phyloP scores from a whole-genome alignment of 2,329 filamentous ascomycete species.

The Colletotrichum kahawae region DNA sequence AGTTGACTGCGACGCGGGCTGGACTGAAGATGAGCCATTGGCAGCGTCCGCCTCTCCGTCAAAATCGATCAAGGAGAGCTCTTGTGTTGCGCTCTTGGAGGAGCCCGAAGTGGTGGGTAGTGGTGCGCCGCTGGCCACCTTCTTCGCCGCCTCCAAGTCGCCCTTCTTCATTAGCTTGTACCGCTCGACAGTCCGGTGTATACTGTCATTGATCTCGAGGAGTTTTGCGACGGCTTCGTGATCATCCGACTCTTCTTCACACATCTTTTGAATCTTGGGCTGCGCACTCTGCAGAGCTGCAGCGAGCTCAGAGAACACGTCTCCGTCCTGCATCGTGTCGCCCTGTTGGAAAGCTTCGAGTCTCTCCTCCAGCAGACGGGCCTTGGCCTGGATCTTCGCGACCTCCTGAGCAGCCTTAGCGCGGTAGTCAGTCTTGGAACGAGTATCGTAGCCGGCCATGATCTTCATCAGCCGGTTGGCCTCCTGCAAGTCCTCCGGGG shows the following conservation, averaged over 20 bases:
- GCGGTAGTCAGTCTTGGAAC: constrained; percentile 95
- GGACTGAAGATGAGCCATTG: constrained; percentile 37
- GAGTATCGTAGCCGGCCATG: constrained; percentile 96
- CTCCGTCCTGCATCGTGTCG: constrained; percentile 74
- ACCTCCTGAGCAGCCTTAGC: constrained; percentile 98
- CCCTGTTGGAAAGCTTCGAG: constrained; percentile 83
- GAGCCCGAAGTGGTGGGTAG: constrained; percentile 28
- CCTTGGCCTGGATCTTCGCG: constrained; percentile 93
- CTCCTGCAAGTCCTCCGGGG: constrained; percentile 92
- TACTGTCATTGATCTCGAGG: constrained; percentile 97
- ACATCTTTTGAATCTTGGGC: constrained; percentile 99
- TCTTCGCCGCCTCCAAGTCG: constrained; percentile 81
- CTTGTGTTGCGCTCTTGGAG: constrained; percentile 68
- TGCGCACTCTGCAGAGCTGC: constrained; percentile 90
- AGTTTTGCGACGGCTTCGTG: constrained; percentile 94
- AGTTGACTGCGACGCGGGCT: constrained; percentile 54
- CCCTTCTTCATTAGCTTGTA: constrained; percentile 98
- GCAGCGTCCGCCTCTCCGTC: constrained; percentile 66
- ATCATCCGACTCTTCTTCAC: constrained; percentile 97
- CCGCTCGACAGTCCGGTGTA: constrained; percentile 93
- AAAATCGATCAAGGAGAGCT: constrained; percentile 94
- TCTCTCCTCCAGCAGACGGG: constrained; percentile 89
- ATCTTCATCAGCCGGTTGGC: constrained; percentile 98
- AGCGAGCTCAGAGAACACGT: constrained; percentile 83
- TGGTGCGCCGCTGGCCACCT: constrained; percentile 80